These are phyloP conservation scores for Fraxinus baroniana DNA, from an alignment of 305 asterid species.

Conservation along the genomic window DNA sequence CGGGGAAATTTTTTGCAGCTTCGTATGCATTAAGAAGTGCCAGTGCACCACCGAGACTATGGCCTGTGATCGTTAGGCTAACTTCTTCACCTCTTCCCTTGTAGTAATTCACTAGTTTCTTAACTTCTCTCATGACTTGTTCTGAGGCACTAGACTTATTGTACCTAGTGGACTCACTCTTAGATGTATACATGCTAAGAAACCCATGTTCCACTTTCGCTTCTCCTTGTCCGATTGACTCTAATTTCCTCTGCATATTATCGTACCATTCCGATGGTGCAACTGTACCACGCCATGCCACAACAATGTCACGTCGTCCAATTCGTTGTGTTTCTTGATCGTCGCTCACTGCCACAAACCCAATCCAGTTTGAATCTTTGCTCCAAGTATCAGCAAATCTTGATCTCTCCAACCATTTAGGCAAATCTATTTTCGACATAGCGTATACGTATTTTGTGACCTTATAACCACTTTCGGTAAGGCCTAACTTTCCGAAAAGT, in stretches of 20 bases:
- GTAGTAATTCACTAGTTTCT: constrained; percentile 38
- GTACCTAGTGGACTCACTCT: constrained; percentile 56
- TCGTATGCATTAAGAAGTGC: constrained; percentile 74
- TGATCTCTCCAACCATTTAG: constrained; percentile 63
- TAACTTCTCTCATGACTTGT: constrained; percentile 63
- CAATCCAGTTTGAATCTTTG: constrained; percentile 79
- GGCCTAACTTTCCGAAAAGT: constrained; percentile 51
- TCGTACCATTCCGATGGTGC: constrained; percentile 81
- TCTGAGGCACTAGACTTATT: constrained; percentile 71
- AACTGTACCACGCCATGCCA: constrained; percentile 85
- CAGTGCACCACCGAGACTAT: constrained; percentile 74
- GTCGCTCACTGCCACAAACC: constrained; percentile 67
- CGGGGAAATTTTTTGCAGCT: constrained; percentile 57
- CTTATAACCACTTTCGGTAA: constrained; percentile 38
- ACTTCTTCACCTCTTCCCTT: constrained; percentile 44
- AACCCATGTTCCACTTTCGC: constrained; percentile 72
- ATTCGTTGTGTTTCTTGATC: constrained; percentile 57
- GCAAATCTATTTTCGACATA: constrained; percentile 63
- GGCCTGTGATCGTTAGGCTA: constrained; percentile 74
- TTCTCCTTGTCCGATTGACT: constrained; percentile 56
- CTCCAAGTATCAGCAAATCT: constrained; percentile 57
- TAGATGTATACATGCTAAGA: constrained; percentile 68
- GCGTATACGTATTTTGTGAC: constrained; percentile 59
- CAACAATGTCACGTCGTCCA: constrained; percentile 67
- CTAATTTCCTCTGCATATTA: constrained; percentile 57